Evolutionary conservation across 768 basidiomycete species (phyloP).

Genomic region (Pholiota microspora): DNA sequence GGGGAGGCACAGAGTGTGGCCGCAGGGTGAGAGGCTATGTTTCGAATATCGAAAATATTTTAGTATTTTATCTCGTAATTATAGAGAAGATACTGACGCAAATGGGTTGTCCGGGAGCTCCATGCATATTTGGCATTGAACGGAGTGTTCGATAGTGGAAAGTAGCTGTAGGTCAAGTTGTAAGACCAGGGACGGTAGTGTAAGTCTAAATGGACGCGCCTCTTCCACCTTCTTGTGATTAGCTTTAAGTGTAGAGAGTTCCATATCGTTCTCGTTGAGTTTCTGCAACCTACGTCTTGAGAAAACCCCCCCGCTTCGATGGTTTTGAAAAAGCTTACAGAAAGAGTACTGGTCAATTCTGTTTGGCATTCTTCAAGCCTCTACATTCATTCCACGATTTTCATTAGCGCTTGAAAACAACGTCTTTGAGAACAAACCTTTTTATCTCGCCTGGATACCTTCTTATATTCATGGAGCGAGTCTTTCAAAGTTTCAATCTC

Average conservation of each 20-base stretch:
- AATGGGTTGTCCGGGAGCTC: conserved; percentile 64
- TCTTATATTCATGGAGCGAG: conserved; percentile 45
- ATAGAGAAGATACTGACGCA: conserved; percentile 45
- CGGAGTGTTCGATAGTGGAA: conserved; percentile 50
- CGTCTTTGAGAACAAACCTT: conserved; percentile 38
- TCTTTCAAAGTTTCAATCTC: conserved; percentile 59
- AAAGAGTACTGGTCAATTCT: conserved; percentile 34
- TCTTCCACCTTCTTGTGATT: conserved; percentile 56
- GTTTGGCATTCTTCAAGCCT: conserved; percentile 51
- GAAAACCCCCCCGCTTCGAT: background rate
- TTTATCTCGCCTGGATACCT: conserved; percentile 48
- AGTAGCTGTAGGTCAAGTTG: conserved; percentile 54
- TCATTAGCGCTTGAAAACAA: background rate
- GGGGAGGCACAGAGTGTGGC: conserved; percentile 69
- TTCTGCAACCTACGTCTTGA: conserved; percentile 27
- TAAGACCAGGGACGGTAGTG: no score
- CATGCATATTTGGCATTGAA: conserved; percentile 80
- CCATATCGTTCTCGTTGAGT: conserved; percentile 43
- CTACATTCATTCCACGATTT: conserved; percentile 27
- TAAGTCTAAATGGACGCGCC: conserved; percentile 38
- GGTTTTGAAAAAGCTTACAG: conserved; percentile 29
- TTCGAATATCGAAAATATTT: background rate
- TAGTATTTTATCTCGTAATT: background rate
- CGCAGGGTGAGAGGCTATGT: conserved; percentile 67
- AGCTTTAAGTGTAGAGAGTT: conserved; percentile 40